Conservation (phyloP, 2,329 filamentous ascomycete species). For the Mariannaea sp. region DNA sequence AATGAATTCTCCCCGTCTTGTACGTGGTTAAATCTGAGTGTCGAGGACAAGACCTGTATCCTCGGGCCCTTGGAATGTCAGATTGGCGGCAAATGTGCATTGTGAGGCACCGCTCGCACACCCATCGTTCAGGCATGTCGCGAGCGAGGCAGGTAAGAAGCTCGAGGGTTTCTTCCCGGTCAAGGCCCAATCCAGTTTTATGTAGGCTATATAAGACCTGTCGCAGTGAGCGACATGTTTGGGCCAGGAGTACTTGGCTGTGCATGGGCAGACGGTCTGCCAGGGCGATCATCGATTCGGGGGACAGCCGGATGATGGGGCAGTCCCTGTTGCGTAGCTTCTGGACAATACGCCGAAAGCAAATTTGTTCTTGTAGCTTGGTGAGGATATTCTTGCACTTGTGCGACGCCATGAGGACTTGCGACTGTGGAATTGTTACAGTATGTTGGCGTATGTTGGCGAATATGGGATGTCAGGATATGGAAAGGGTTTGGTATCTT, state of each 20-base stretch:
- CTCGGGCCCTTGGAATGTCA: not conserved
- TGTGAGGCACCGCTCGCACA: not conserved
- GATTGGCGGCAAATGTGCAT: not conserved
- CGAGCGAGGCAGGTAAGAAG: not conserved
- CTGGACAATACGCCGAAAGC: not conserved
- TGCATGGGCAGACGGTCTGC: not conserved
- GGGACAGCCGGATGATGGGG: not conserved
- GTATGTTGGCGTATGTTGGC: too few relatives aligned
- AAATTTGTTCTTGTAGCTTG: not conserved
- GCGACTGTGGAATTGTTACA: too few relatives aligned
- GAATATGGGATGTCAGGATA: too few relatives aligned
- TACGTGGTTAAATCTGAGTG: not conserved
- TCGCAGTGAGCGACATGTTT: not conserved
- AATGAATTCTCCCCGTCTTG: not conserved
- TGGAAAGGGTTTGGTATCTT: too few relatives aligned
- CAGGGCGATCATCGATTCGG: not conserved
- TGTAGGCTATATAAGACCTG: not conserved
- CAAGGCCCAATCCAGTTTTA: too few relatives aligned
- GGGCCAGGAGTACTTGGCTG: not conserved
- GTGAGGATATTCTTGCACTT: not conserved
- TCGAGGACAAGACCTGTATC: not conserved
- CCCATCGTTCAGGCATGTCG: not conserved
- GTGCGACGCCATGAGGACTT: not conserved
- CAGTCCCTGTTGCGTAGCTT: not conserved
- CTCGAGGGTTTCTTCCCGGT: not conserved